Percentiles rank a stretch among this genome's conserved stretches.
phyloP scores from a whole-genome alignment of 129 eudicot genomes.

The Flaveria sonorensis region DNA sequence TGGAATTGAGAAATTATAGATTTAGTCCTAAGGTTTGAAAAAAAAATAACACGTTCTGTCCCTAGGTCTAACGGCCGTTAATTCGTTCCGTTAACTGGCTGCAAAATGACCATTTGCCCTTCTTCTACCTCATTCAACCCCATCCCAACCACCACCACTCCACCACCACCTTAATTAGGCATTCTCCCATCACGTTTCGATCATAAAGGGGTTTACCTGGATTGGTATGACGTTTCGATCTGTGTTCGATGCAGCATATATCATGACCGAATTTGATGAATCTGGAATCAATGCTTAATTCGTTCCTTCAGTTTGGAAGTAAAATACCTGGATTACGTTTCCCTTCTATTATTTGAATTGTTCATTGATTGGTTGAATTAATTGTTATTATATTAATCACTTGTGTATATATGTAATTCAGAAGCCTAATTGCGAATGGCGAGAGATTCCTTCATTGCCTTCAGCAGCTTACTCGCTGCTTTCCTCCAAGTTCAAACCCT shows the following conservation, averaged over 20 bases:
- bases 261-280: slow-evolving; percentile 63
- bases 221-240: too few species aligned
- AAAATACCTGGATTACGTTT: slow-evolving; percentile 18
- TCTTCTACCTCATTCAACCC: too few species aligned
- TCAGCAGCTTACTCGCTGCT: slow-evolving; percentile 77
- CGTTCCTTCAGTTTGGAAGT: slow-evolving; percentile 95
- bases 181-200: too few species aligned
- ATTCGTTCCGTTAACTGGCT: too few species aligned
- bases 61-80: too few species aligned
- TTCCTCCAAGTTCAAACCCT: slow-evolving; percentile 60
- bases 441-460: slow-evolving; percentile 81
- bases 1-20: too few species aligned
- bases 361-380: not conserved
- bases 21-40: too few species aligned
- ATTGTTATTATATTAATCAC: not conserved
- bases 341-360: not conserved
- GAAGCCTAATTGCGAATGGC: slow-evolving; percentile 84
- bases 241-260: slow-evolving; percentile 29
- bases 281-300: slow-evolving; percentile 69
- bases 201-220: too few species aligned
- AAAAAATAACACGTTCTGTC: too few species aligned
- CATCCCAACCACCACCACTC: too few species aligned
- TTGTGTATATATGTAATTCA: slow-evolving; percentile 71
- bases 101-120: too few species aligned
- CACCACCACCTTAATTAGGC: too few species aligned